Conservation (phyloP, 192 early-diverging fungal genomes). For the Endogone sp. region DNA sequence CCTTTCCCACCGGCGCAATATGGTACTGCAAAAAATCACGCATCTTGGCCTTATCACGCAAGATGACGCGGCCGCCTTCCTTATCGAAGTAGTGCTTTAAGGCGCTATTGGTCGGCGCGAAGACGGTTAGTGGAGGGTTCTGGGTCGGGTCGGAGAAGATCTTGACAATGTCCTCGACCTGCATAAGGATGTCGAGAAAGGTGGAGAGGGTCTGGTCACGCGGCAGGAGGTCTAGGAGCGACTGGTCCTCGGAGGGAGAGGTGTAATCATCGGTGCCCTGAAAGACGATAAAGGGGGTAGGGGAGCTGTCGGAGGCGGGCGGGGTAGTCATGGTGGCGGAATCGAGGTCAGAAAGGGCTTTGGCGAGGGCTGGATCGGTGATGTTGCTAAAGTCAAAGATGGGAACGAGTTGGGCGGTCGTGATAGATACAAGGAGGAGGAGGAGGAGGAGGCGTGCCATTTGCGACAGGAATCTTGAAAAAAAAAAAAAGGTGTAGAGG, state of each 20-base stretch:
- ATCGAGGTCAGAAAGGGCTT: neutral
- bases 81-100: constrained; percentile 13
- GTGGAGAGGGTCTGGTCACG: constrained; percentile 23
- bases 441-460: neutral
- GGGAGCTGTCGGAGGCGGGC: neutral
- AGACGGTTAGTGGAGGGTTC: constrained; percentile 21
- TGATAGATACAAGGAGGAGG: neutral
- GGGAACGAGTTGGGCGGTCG: neutral
- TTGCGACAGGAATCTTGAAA: too few species aligned
- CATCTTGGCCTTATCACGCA: constrained; percentile 1
- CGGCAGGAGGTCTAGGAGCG: constrained; percentile 29
- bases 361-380: neutral
- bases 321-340: neutral
- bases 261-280: neutral
- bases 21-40: constrained; percentile 21
- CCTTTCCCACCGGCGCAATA: constrained; percentile 20
- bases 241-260: constrained; percentile 2
- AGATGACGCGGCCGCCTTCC: neutral
- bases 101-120: constrained; percentile 29
- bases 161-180: constrained; percentile 16
- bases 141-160: constrained; percentile 15
- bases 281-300: neutral
- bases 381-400: neutral
- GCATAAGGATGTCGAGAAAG: constrained; percentile 29
- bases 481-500: too few species aligned